phyloP scores from a whole-genome alignment of 306 rosid species.

The Castanea crenata region DNA sequence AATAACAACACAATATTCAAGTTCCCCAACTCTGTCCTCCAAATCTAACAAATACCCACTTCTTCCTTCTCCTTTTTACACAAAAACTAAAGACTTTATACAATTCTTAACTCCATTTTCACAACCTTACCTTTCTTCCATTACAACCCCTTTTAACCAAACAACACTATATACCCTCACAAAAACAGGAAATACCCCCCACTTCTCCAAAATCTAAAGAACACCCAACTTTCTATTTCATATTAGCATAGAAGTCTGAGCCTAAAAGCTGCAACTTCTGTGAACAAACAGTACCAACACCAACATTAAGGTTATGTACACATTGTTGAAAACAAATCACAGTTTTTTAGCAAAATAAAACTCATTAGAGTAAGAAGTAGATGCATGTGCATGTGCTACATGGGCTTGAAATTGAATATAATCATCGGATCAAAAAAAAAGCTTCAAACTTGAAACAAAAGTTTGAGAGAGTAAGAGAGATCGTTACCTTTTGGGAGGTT shows the following conservation, averaged over 20 bases:
- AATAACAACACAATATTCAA: background rate
- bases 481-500: conserved; percentile 9
- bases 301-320: background rate
- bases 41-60: conserved; percentile 3
- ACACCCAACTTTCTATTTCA: background rate
- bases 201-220: background rate
- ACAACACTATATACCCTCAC: background rate
- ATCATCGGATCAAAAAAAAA: background rate
- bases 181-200: background rate
- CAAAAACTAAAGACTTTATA: background rate
- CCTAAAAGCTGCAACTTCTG: background rate
- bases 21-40: conserved; percentile 2
- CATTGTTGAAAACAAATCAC: background rate
- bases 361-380: background rate
- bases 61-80: background rate
- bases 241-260: background rate
- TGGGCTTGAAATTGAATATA: background rate
- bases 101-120: conserved; percentile 13
- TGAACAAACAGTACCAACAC: background rate
- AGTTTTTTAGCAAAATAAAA: background rate
- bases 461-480: background rate
- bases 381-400: background rate
- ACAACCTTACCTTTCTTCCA: background rate
- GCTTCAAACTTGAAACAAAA: background rate
- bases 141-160: background rate